A percentile compares a stretch with the other conserved stretches of the same genome.
Conservation (phyloP, 208 protist species). For the Trichomonas vaginalis region DNA sequence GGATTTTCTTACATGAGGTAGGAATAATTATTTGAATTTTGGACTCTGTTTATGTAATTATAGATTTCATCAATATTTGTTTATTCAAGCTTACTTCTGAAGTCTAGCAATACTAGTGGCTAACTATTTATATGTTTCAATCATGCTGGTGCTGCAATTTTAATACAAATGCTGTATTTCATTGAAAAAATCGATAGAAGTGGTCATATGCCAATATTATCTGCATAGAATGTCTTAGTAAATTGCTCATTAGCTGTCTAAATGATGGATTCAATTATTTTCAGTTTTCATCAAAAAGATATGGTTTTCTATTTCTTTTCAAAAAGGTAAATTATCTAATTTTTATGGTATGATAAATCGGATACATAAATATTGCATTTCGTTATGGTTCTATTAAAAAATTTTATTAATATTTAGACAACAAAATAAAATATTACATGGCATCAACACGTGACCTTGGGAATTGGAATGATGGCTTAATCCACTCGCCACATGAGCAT, state of each 20-base stretch:
- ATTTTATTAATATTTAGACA: neutral
- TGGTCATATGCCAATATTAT: neutral
- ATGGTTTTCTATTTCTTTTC: neutral
- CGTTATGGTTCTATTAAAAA: neutral
- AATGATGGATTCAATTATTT: neutral
- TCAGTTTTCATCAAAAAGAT: neutral
- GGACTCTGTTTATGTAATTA: neutral
- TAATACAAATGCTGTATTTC: neutral
- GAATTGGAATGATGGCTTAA: neutral
- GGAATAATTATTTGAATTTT: neutral
- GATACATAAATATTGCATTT: neutral
- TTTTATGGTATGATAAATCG: neutral
- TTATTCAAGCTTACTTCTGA: neutral
- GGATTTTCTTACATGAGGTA: neutral
- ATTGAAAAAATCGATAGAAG: neutral
- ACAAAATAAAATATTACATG: neutral
- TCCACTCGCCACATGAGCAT: neutral
- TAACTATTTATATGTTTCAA: neutral
- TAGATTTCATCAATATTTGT: neutral
- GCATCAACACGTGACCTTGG: neutral
- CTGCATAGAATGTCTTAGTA: neutral
- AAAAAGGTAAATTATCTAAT: neutral
- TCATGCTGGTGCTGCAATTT: neutral
- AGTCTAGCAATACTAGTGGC: neutral
- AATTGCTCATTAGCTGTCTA: neutral